Evolutionary conservation across 116 monocot species (phyloP).

Genomic region (Papilionanthe hybrid): DNA sequence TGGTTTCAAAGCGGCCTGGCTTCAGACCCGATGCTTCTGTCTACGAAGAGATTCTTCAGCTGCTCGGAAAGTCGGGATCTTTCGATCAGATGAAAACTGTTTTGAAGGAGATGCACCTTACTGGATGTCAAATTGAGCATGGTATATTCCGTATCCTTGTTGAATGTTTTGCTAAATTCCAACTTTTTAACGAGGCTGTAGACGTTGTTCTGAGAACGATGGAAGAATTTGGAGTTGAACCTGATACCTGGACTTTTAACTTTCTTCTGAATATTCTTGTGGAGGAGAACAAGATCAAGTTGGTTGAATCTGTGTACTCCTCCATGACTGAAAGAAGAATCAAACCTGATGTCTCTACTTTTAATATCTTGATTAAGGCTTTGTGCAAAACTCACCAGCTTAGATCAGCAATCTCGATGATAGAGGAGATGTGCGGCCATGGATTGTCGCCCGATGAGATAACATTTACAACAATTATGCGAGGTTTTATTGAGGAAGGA

Average conservation of each 20-base stretch:
- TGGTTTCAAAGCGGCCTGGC: slow-evolving; percentile 32
- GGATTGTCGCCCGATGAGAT: slow-evolving; percentile 69
- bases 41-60: slow-evolving; percentile 58
- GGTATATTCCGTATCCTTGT: slow-evolving; percentile 49
- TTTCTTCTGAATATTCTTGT: slow-evolving; percentile 67
- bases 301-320: slow-evolving; percentile 69
- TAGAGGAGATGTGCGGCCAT: slow-evolving; percentile 69
- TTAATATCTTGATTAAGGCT: slow-evolving; percentile 84
- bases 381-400: slow-evolving; percentile 74
- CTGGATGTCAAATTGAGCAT: slow-evolving; percentile 34
- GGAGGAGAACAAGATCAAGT: slow-evolving; percentile 59
- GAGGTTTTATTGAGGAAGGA: slow-evolving; percentile 76
- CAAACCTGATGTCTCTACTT: slow-evolving; percentile 64
- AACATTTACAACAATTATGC: slow-evolving; percentile 82
- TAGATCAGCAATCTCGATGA: slow-evolving; percentile 55
- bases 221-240: slow-evolving; percentile 43
- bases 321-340: slow-evolving; percentile 51
- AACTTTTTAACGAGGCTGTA: slow-evolving; percentile 56
- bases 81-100: slow-evolving; percentile 49
- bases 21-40: slow-evolving; percentile 36
- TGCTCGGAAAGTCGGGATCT: slow-evolving; percentile 58
- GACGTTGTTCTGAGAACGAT: slow-evolving; percentile 48
- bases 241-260: slow-evolving; percentile 51
- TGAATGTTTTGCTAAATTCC: slow-evolving; percentile 34
- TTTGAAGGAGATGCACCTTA: slow-evolving; percentile 44